Evolutionary conservation across 1,284 basidiomycete genomes (phyloP).

Genomic region (Marasmius oreades): DNA sequence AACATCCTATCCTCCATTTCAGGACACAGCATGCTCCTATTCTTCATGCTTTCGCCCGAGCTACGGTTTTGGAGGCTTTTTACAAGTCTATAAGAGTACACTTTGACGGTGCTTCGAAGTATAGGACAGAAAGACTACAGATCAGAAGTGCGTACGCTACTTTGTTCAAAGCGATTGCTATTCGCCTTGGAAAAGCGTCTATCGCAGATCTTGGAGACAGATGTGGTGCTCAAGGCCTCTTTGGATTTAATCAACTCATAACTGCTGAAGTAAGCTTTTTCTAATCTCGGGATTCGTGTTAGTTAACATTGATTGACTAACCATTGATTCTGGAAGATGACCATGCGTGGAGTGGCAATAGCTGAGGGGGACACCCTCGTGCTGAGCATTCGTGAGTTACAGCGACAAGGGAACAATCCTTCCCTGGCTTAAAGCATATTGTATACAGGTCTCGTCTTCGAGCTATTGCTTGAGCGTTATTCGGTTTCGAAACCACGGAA

Average conservation of each 20-base stretch:
- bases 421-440: too few species aligned
- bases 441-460: too few species aligned
- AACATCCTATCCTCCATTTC: background rate
- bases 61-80: background rate
- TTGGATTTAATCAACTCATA: background rate
- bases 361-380: background rate
- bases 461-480: too few species aligned
- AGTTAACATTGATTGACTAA: background rate
- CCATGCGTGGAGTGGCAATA: background rate
- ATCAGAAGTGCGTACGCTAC: background rate
- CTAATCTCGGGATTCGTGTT: background rate
- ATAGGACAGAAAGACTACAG: background rate
- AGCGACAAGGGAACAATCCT: too few species aligned
- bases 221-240: background rate
- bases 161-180: background rate
- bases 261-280: background rate
- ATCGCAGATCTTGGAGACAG: background rate
- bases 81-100: background rate
- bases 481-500: too few species aligned
- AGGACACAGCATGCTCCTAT: background rate
- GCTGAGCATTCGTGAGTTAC: too few species aligned
- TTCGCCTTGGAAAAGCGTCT: background rate
- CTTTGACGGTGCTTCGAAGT: background rate
- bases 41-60: background rate
- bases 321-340: background rate